A percentile compares a stretch with the other conserved stretches of the same genome.
These are phyloP conservation scores for Adiantum capillusveneris DNA, from an alignment of 75 land plant species.

Conservation along the genomic window DNA sequence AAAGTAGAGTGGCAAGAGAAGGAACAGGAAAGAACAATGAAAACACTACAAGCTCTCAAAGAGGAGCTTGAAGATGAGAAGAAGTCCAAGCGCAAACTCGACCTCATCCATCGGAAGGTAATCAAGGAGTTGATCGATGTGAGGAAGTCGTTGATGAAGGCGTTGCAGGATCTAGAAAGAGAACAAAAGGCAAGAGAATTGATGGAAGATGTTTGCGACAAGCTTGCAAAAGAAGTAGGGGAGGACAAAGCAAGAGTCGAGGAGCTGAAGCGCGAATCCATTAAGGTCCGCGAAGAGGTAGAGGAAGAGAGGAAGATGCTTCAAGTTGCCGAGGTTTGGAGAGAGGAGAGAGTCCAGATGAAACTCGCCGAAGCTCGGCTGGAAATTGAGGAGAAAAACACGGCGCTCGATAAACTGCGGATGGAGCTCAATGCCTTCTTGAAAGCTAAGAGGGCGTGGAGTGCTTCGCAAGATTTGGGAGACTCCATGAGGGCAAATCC, in stretches of 20 bases:
- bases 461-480: no score
- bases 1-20: slow-evolving; percentile 45
- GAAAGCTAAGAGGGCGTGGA: no score
- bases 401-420: slow-evolving; percentile 52
- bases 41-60: slow-evolving; percentile 17
- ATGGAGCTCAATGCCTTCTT: slow-evolving; percentile 24
- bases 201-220: neutral
- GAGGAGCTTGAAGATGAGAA: slow-evolving; percentile 32
- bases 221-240: neutral
- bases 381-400: slow-evolving; percentile 12
- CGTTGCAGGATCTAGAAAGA: slow-evolving; percentile 61
- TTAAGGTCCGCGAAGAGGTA: slow-evolving; percentile 68
- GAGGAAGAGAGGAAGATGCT: slow-evolving; percentile 1
- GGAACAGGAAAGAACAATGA: slow-evolving; percentile 33
- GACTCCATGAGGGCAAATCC: no score
- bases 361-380: slow-evolving; percentile 1
- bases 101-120: slow-evolving; percentile 25
- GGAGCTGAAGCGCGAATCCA: slow-evolving; percentile 1
- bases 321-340: slow-evolving; percentile 1
- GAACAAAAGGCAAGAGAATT: slow-evolving; percentile 14
- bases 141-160: slow-evolving; percentile 42
- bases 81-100: slow-evolving; percentile 48
- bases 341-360: slow-evolving; percentile 7
- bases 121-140: slow-evolving; percentile 70
- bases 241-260: neutral